A percentile compares a stretch with the other conserved stretches of the same genome.
phyloP scores from a whole-genome alignment of 1,139 yeast species.

The Saccharomyces hybrid region DNA sequence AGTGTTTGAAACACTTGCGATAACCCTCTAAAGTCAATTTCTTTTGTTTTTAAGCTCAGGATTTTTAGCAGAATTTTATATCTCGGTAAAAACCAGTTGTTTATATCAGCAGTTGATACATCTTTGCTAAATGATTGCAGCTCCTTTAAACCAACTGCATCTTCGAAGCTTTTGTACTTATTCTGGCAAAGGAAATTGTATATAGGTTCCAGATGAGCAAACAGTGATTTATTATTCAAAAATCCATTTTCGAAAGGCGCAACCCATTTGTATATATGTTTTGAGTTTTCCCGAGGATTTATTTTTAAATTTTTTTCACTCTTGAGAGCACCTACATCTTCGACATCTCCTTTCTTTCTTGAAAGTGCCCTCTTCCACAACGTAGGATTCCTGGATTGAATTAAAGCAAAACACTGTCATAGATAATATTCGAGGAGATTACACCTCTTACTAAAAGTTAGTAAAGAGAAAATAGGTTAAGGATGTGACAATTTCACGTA shows the following conservation, averaged over 20 bases:
- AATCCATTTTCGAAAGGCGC: slow-evolving; percentile 1
- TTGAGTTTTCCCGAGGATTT: background rate
- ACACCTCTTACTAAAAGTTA: slow-evolving; percentile 2
- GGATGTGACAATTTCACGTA: slow-evolving; percentile 7
- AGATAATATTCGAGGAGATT: background rate
- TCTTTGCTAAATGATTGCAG: slow-evolving; percentile 9
- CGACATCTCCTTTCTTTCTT: background rate
- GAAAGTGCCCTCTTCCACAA: slow-evolving; percentile 10
- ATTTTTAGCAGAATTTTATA: slow-evolving; percentile 9
- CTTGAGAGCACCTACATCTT: background rate
- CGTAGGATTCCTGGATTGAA: slow-evolving; percentile 16
- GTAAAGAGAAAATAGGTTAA: background rate
- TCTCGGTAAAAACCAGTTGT: slow-evolving; percentile 15
- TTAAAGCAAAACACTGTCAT: slow-evolving; percentile 17
- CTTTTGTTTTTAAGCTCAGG: background rate
- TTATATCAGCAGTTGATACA: slow-evolving; percentile 9
- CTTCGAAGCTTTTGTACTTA: slow-evolving; percentile 6
- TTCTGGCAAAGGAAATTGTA: slow-evolving; percentile 5
- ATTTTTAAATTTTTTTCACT: background rate
- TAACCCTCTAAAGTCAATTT: background rate
- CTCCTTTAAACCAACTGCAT: background rate
- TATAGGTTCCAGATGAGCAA: slow-evolving; percentile 14
- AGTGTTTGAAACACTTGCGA: slow-evolving; percentile 11
- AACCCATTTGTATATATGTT: slow-evolving; percentile 3
- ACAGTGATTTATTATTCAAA: slow-evolving; percentile 8